Evolutionary conservation across 305 asterid genomes (phyloP).

Genomic region (Solanum chacoense): DNA sequence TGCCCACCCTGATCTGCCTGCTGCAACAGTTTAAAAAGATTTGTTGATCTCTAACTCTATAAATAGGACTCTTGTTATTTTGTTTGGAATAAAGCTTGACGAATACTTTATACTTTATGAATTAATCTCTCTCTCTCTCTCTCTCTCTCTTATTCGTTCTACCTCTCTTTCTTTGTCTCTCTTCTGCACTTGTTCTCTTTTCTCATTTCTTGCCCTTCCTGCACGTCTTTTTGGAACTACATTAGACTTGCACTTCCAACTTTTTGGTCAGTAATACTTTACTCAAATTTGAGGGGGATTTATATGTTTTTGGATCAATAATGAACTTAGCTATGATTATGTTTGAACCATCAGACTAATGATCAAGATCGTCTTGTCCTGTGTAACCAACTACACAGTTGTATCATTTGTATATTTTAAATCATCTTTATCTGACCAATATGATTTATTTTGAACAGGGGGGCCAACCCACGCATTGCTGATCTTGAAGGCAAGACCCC

Average conservation of each 20-base stretch:
- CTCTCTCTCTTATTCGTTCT: background rate
- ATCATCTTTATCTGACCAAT: background rate
- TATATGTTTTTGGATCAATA: background rate
- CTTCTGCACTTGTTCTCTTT: background rate
- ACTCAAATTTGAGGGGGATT: background rate
- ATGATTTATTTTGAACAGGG: conserved; percentile 33
- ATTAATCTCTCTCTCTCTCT: background rate
- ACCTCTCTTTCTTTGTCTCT: background rate
- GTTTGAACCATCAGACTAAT: background rate
- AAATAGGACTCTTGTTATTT: background rate
- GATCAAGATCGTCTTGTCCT: background rate
- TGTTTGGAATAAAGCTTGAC: background rate
- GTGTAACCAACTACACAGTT: background rate
- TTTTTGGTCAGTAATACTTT: background rate
- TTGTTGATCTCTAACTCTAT: background rate
- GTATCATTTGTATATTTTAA: background rate
- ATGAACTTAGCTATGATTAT: background rate
- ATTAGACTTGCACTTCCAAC: background rate
- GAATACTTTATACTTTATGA: background rate
- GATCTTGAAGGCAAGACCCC: conserved; percentile 72
- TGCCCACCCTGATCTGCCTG: background rate
- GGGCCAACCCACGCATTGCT: conserved; percentile 56
- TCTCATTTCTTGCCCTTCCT: background rate
- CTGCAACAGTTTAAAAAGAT: background rate
- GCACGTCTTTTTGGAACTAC: background rate